Conservation (phyloP, 495 filamentous ascomycete species). For the Talaromyces thailandensis region DNA sequence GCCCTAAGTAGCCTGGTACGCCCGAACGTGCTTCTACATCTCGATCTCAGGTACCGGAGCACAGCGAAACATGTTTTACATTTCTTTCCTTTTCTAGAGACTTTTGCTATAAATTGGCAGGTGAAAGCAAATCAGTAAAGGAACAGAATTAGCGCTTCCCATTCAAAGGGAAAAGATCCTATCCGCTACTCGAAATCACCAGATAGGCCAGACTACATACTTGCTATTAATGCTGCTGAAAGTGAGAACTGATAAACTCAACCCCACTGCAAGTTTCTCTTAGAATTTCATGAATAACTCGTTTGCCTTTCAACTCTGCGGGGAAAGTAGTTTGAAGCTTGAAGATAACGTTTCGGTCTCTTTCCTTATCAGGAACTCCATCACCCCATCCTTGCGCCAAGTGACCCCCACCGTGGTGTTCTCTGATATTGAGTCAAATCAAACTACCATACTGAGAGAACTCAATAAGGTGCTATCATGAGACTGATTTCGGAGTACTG, state of each 20-base stretch:
- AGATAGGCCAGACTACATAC: not conserved
- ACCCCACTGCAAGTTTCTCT: not conserved
- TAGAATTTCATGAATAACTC: not conserved
- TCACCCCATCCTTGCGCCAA: not conserved
- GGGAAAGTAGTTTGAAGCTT: not conserved
- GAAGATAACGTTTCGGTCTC: not conserved
- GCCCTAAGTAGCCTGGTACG: not conserved
- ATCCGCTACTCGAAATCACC: not conserved
- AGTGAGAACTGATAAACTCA: not conserved
- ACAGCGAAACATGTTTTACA: not conserved
- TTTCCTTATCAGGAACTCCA: not conserved
- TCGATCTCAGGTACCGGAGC: not conserved
- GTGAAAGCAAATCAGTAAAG: too few species aligned
- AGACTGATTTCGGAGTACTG: not conserved
- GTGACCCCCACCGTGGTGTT: not conserved
- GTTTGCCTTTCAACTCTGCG: not conserved
- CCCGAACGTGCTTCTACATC: not conserved
- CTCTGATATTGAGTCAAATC: not conserved
- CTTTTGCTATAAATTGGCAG: too few species aligned
- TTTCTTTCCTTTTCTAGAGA: not conserved
- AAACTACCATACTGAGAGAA: not conserved
- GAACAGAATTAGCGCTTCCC: too few species aligned
- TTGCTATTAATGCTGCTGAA: not conserved
- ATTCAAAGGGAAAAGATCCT: not conserved
- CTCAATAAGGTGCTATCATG: not conserved